Conservation (phyloP, 2,329 filamentous ascomycete species). For the Alternaria sp. region DNA sequence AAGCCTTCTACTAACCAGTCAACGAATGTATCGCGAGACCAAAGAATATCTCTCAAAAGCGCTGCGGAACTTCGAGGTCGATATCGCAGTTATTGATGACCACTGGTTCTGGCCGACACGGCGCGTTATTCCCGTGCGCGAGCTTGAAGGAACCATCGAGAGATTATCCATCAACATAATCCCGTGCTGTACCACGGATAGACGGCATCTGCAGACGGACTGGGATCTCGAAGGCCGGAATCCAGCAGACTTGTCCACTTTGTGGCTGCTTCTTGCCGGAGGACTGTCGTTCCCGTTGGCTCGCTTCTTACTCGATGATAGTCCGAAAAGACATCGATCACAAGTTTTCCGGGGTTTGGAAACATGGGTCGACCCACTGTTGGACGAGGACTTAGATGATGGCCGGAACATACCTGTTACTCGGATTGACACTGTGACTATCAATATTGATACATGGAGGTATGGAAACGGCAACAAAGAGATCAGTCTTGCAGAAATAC, state of each 20-base stretch:
- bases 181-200: background rate
- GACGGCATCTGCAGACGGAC: background rate
- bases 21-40: background rate
- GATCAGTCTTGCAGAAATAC: background rate
- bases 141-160: background rate
- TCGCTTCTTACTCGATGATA: background rate
- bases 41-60: background rate
- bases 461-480: background rate
- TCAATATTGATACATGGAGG: background rate
- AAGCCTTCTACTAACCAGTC: background rate
- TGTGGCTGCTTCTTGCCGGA: background rate
- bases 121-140: background rate
- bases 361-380: background rate
- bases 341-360: background rate
- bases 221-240: background rate
- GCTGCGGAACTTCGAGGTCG: background rate
- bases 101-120: conserved; percentile 3
- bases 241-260: background rate
- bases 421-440: background rate
- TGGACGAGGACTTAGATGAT: background rate
- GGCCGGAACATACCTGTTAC: background rate
- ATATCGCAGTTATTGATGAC: background rate
- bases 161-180: background rate
- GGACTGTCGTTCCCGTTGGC: background rate
- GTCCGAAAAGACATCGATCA: background rate